Evolutionary conservation across 495 filamentous ascomycete species (phyloP), one percentile per base, ranked within the genome.

Genomic region (Neurospora terricola): DNA sequence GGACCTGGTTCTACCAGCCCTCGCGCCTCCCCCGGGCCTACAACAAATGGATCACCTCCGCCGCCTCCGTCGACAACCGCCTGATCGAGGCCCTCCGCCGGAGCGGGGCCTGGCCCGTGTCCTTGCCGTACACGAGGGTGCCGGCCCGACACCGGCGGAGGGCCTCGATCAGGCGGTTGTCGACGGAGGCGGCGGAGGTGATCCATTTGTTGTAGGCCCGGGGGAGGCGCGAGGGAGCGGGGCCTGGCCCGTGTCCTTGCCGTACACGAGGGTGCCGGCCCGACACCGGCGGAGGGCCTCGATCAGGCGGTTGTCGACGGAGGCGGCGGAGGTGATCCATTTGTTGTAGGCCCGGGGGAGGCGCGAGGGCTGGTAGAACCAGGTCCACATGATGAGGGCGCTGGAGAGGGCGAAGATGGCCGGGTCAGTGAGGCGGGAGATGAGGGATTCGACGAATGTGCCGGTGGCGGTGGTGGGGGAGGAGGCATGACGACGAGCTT

Each of bases 381-480:
- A 97, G 23, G 92, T 87, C 91, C 93, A 94, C 93, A 97, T 98
- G 69, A 98, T 90, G 4, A 93, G 81, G n/a, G 89, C 91, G 66
- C 89, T 88, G 75, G 91, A 94, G 71, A 87, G 76, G 23, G 93
- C 89, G 78, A 98, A 98, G 6, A 95, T 78, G 11, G 86, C 82
- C n/a, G 92, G 87, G 78, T 94, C 92, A 37, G 88, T 83, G 45
- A 90, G 77, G 21, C 80, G 82, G 8, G 88, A 86, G 40, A 90
- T 76, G 38, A 87, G 66, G 9, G 81, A 71, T 73, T 92, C 88
- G 37, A 85, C 59, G 54, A 62, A 23, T 16, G 6, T 62, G 12
- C 54, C 45, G 8, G n/a, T 54, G 54, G 54, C n/a, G 45, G 78
- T 86, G 87, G 89, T 88, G 68, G 27, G 3, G 11, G 81, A 82